phyloP scores from a whole-genome alignment of 345 rosid genomes.

The Populus ilicifolia region DNA sequence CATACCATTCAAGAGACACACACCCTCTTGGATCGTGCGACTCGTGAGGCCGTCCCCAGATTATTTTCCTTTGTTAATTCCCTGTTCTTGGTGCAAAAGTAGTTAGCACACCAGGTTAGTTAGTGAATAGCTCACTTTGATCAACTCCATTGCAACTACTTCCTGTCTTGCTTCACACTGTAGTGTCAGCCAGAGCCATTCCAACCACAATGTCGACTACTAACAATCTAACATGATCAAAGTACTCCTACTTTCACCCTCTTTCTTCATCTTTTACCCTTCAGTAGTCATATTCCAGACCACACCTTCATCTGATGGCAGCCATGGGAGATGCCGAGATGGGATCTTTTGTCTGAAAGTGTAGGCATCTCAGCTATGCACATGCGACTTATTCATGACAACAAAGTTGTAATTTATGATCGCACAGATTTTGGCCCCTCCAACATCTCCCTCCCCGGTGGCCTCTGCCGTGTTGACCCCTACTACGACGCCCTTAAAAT shows the following conservation, averaged over 20 bases:
- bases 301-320: not conserved
- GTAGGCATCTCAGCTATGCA: conserved; percentile 89
- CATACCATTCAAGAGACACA: not conserved
- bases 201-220: not conserved
- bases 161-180: not conserved
- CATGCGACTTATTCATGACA: conserved; percentile 71
- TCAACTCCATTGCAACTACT: conserved; percentile 1
- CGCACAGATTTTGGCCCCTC: conserved; percentile 78
- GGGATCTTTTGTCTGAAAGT: conserved; percentile 59
- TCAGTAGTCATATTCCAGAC: not conserved
- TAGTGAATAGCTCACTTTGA: not conserved
- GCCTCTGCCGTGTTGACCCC: conserved; percentile 44
- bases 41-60: conserved; percentile 3
- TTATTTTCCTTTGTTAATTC: not conserved
- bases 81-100: not conserved
- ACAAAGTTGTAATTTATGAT: conserved; percentile 74
- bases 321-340: conserved; percentile 35
- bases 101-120: not conserved
- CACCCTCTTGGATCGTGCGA: not conserved
- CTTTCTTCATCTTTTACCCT: conserved; percentile 10
- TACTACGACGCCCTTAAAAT: conserved; percentile 30
- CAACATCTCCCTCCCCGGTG: conserved; percentile 55
- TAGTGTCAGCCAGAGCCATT: not conserved
- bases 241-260: conserved; percentile 22
- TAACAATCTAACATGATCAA: conserved; percentile 19